Evolutionary conservation across 805 yeast genomes (phyloP).

Genomic region (Wickerhamomyces tratensis): DNA sequence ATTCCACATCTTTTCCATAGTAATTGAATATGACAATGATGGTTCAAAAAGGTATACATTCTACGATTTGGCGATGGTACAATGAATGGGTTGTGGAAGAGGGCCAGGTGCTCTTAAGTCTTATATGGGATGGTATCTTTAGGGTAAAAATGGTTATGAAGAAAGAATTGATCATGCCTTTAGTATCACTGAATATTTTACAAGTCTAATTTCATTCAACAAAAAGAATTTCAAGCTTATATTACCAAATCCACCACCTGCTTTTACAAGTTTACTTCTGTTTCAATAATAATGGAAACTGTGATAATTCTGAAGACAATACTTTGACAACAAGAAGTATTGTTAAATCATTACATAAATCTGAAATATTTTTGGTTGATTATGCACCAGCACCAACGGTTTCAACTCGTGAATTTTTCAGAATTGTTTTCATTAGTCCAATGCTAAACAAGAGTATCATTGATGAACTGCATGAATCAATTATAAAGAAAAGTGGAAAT

Average conservation of each 20-base stretch:
- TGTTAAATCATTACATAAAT: slow-evolving; percentile 46
- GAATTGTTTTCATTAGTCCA: slow-evolving; percentile 79
- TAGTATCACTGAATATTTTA: slow-evolving; percentile 53
- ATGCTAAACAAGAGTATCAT: slow-evolving; percentile 31
- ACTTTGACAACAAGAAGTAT: slow-evolving; percentile 53
- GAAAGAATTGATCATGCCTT: slow-evolving; percentile 67
- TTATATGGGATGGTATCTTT: slow-evolving; percentile 74
- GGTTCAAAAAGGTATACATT: slow-evolving; percentile 27
- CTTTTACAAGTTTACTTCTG: slow-evolving; percentile 78
- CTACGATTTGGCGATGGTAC: slow-evolving; percentile 84
- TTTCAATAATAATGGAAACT: slow-evolving; percentile 37
- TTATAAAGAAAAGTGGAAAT: slow-evolving; percentile 25
- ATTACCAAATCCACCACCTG: slow-evolving; percentile 53
- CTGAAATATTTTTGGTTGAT: slow-evolving; percentile 67
- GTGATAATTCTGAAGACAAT: slow-evolving; percentile 25
- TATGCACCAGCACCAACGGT: slow-evolving; percentile 63
- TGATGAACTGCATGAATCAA: slow-evolving; percentile 32
- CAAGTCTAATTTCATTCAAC: slow-evolving; percentile 25
- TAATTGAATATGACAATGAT: slow-evolving; percentile 27
- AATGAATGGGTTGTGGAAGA: slow-evolving; percentile 87
- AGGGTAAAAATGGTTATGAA: slow-evolving; percentile 59
- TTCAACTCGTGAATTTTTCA: slow-evolving; percentile 65
- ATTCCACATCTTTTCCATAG: slow-evolving; percentile 77
- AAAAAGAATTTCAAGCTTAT: slow-evolving; percentile 44
- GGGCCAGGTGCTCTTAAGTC: slow-evolving; percentile 75